phyloP scores from a whole-genome alignment of 1,284 basidiomycete genomes.

The Cryptococcus sp. region DNA sequence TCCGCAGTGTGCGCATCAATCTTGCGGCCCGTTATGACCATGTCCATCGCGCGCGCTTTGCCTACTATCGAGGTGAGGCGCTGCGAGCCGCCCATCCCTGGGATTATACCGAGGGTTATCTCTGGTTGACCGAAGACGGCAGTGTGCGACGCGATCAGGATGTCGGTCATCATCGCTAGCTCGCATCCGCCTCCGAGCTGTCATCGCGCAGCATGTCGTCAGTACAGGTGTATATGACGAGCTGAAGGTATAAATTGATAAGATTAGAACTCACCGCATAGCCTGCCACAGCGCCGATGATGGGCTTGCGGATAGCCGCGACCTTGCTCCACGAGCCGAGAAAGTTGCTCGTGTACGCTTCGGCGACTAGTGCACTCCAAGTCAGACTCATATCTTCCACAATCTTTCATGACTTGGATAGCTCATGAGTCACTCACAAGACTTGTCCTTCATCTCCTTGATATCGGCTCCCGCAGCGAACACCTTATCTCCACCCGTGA shows the following conservation, averaged over 20 bases:
- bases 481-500: slow-evolving; percentile 90
- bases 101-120: slow-evolving; percentile 95
- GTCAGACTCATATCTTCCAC: slow-evolving; percentile 1
- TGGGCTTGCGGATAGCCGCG: slow-evolving; percentile 79
- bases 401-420: background rate
- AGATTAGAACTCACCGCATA: slow-evolving; percentile 71
- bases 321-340: slow-evolving; percentile 84
- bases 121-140: slow-evolving; percentile 97
- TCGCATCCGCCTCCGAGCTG: slow-evolving; percentile 95
- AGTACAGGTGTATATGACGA: background rate
- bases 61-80: slow-evolving; percentile 80
- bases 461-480: slow-evolving; percentile 75
- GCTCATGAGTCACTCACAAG: slow-evolving; percentile 62
- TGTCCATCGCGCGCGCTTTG: slow-evolving; percentile 94
- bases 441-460: slow-evolving; percentile 69
- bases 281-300: slow-evolving; percentile 94
- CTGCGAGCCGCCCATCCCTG: slow-evolving; percentile 62
- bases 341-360: slow-evolving; percentile 87
- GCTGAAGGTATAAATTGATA: background rate
- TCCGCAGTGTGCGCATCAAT: slow-evolving; percentile 82
- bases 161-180: slow-evolving; percentile 91
- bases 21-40: slow-evolving; percentile 83
- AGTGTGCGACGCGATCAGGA: slow-evolving; percentile 89
- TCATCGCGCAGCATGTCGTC: background rate
- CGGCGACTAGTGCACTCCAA: slow-evolving; percentile 63